A percentile compares a stretch with the other conserved stretches of the same genome.
These are phyloP conservation scores for Nannochloris sp. DNA, from an alignment of 139 green algal genomes.

Conservation along the genomic window DNA sequence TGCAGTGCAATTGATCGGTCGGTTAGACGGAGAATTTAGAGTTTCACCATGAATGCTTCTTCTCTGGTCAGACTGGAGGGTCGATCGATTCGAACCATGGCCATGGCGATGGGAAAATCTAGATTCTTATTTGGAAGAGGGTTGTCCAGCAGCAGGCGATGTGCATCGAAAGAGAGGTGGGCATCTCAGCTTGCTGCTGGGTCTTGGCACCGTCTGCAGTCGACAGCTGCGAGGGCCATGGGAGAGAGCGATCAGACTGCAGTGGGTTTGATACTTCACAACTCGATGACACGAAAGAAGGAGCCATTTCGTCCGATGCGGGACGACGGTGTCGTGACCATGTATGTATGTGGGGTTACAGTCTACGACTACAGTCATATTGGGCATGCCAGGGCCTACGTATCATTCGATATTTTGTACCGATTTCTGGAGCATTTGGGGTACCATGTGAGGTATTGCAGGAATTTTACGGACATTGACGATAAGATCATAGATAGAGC, in stretches of 20 bases:
- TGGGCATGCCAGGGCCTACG: conserved; percentile 92
- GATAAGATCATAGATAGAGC: conserved; percentile 98
- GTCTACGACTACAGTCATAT: conserved; percentile 92
- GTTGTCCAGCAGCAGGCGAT: no score
- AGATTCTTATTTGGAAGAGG: no score
- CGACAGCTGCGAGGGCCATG: not conserved
- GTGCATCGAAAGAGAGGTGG: no score
- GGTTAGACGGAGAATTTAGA: no score
- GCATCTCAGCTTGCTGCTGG: not conserved
- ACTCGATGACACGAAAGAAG: conserved; percentile 78
- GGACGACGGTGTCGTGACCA: conserved; percentile 52
- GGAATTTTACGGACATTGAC: conserved; percentile 83
- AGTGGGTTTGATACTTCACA: conserved; percentile 53
- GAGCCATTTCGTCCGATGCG: conserved; percentile 61
- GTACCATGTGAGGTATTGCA: conserved; percentile 63
- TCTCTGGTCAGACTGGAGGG: no score
- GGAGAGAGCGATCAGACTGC: not conserved
- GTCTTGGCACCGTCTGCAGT: not conserved
- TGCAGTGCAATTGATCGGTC: no score
- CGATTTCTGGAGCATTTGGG: conserved; percentile 53
- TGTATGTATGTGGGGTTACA: conserved; percentile 99
- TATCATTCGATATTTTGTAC: conserved; percentile 88
- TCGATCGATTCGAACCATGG: no score
- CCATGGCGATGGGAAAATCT: no score
- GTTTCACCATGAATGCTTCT: no score